Base-by-base conservation (phyloP, 2,329 filamentous ascomycete species). In the Delphinella strobiligena region DNA sequence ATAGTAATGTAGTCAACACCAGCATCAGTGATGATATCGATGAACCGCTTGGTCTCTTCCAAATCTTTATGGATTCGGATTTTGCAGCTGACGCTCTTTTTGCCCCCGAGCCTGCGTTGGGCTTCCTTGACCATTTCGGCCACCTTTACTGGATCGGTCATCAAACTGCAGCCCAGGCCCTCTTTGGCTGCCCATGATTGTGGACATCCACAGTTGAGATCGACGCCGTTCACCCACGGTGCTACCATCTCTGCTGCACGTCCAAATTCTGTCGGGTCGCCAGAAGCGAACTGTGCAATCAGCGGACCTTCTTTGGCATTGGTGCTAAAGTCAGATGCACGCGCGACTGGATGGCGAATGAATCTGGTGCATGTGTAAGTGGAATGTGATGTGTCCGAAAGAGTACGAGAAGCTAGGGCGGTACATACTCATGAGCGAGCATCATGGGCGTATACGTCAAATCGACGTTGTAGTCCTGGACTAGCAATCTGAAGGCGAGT, bases 201-300 rank as follows among this genome's bases (percentile, higher is more conserved):
- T 5, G 80, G 80, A 51, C 80, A 84, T 9, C 80, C 80, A 55
- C 80, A 84, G 61, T 83, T 83, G 31, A 83, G 64, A 50, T 83
- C 77, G 3, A 83, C 69, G 46, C 80, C 80, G 49, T 70, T 71
- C 38, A 74, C 72, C 53, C 64, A 74, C 2, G 78, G 78, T 0
- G 69, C 72, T 2, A 75, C 74, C 35, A 83, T 68, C 16, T 70
- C 65, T 0, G 78, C 70, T 9, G 79, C 77, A 19, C 78, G 69
- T 11, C 74, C 66, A 33, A 83, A 66, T 53, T 84, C 80, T 3
- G 66, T 51, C 5, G 78, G 68, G 4, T 66, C 67, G 49, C 74
- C 79, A 46, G 74, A 69, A 34, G 78, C 80, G 51, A 83, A 82
- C 53, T 83, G 80, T 27, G 75, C 69, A 38, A 83, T 74, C 7